Base-by-base conservation (phyloP, 2,329 filamentous ascomycete genomes). In the Podosphaera xanthii region DNA sequence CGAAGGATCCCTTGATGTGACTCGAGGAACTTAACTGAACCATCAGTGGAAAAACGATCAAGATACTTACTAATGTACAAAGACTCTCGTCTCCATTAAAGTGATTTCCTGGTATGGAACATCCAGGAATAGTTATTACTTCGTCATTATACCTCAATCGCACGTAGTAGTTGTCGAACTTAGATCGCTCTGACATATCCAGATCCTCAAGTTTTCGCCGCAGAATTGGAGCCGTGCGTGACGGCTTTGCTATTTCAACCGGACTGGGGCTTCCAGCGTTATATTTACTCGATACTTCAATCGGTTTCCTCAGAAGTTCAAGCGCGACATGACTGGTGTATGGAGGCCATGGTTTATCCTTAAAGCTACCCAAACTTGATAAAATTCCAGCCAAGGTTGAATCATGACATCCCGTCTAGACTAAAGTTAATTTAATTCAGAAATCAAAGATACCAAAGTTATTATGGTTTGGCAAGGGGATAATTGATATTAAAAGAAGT, bases 241-340 rank as follows among this genome's bases (percentile, higher is more conserved):
- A 22, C 22, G 35, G 35, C 38, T 73, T 73, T 22, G 64, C 53
- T 50, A 38, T 49, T 31, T 61, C 62, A 31, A 38, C 44, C 35
- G 56, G 57, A 38, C 59, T 67, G 64, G n/a, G 68, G 34, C 61
- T 48, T 50, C 35, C 60, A 38, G 64, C 64, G 62, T 60, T 67
- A 66, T n/a, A 67, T 58, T 35, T 61, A 60, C 4, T 60, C 60
- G 53, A 67, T 64, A 63, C 67, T 69, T n/a, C 22, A 44, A 46
- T 65, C 48, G 72, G 69, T 64, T 79, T 77, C 48, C 78, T 81
- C 74, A 97, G 96, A 62, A 97, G 77, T 71, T 98, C 92, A 59
- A 98, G 75, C 38, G 92, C 90, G 63, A 98, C 78, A 66, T 94
- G 89, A 65, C 86, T 91, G 0, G 91, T 96, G 68, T 91, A 98